Evolutionary conservation across 73 alveolate species (phyloP), one percentile per base, ranked within the genome.

Genomic region (Stentor roeselii): DNA sequence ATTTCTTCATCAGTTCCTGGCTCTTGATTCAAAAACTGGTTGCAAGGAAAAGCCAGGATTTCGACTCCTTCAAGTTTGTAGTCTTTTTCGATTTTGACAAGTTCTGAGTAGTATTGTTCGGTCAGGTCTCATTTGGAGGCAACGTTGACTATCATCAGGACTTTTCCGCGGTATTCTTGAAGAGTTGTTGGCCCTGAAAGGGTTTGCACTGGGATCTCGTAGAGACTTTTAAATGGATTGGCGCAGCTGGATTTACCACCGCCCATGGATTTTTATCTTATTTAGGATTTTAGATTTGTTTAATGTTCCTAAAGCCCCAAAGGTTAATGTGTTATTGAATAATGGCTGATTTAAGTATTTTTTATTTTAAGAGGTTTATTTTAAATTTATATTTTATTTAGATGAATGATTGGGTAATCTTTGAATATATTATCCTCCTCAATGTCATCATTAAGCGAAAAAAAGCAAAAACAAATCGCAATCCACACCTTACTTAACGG

Each of bases 1-100:
- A 90, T 90, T 42, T 92, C 92, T 34, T 77, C 85, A 36, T 92
- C 89, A 59, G 89, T 59, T 75, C 91, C 94, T 36, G 98, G 97
- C 59, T 94, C 97, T 92, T 92, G 90, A 30, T 82, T 31, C 11
- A 89, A 87, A 75, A 94, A 94, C 83, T 94, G 87, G 78, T 94
- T 94, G 84, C 97, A 90, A 27, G 90, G 90, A 77, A 85, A 85
- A 32, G 89, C 89, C 14, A 85, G 42, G n/a, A 85, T 82, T n/a
- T 75, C 86, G 2, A 85, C 39, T 39, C 86, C 89, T 42, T 75
- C 1, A n/a, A 40, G 27, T 75, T 75, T 59, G 31, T 60, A 82
- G n/a, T 67, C 60, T 27, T 82, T 60, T 40, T 82, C 37, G 21
- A 82, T 35, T 31, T 82, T 60, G 41, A 37, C 36, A 31, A 82